Evolutionary conservation across 1,284 basidiomycete species (phyloP).

Genomic region (Sanghuangporus sanghuang): DNA sequence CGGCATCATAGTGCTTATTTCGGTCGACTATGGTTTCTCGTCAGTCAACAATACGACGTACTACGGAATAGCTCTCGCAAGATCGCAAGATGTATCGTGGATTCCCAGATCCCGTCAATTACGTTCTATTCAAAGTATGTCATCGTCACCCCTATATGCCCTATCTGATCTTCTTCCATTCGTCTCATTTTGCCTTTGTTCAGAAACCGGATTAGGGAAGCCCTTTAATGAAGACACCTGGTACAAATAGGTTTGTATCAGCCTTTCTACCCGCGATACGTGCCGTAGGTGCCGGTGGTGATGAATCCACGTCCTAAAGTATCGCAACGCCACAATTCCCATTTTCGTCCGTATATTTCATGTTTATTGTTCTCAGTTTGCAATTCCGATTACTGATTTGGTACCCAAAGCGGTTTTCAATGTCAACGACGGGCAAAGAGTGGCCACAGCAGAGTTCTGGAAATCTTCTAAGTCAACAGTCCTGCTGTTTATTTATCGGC

Average conservation of each 20-base stretch:
- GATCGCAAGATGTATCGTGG: not conserved
- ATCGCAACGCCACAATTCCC: not conserved
- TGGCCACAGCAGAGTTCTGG: too few relatives aligned
- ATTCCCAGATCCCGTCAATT: not conserved
- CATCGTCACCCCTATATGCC: not conserved
- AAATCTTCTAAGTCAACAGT: too few relatives aligned
- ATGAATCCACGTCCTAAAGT: not conserved
- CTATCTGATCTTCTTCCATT: not conserved
- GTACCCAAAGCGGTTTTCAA: too few relatives aligned
- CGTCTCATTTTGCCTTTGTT: not conserved
- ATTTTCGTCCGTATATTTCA: not conserved
- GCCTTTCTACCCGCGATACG: not conserved
- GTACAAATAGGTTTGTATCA: not conserved
- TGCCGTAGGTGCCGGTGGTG: not conserved
- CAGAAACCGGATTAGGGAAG: not conserved
- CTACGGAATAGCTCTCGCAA: not conserved
- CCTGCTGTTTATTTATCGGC: too few relatives aligned
- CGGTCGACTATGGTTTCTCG: conserved; percentile 55
- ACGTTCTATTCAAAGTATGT: not conserved
- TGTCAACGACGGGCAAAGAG: too few relatives aligned
- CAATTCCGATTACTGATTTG: not conserved
- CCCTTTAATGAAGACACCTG: not conserved
- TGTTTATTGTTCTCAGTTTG: not conserved
- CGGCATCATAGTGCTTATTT: conserved; percentile 58
- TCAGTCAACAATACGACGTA: conserved; percentile 35